Evolutionary conservation across 441 rosid species (phyloP).

Genomic region (Eutrema salsugineum): DNA sequence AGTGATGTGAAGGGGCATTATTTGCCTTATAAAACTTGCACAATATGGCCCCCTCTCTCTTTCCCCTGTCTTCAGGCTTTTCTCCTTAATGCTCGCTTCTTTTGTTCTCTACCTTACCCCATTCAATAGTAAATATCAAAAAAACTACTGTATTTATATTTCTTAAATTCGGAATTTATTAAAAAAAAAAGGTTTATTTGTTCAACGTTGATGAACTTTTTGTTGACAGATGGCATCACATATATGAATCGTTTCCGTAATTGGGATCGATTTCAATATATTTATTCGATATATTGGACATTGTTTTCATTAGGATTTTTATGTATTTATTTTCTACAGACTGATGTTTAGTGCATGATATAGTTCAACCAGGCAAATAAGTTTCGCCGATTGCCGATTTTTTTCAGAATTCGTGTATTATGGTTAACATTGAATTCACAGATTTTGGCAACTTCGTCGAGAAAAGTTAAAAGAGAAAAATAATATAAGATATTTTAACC

Average conservation of each 20-base stretch:
- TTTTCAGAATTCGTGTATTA: background rate
- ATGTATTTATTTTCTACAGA: no score
- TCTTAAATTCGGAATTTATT: background rate
- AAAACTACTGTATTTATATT: background rate
- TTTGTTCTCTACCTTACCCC: background rate
- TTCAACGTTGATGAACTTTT: background rate
- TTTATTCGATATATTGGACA: background rate
- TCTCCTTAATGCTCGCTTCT: constrained; percentile 26
- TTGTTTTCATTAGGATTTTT: no score
- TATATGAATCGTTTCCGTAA: background rate
- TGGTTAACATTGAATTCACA: background rate
- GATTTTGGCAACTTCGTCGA: no score
- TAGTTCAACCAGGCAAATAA: no score
- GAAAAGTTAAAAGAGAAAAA: no score
- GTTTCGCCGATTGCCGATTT: no score
- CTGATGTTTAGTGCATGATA: no score
- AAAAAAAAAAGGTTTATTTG: no score
- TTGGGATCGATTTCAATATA: background rate
- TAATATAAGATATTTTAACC: background rate
- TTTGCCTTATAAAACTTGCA: background rate
- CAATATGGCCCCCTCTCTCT: constrained; percentile 25
- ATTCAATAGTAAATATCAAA: background rate
- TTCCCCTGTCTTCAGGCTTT: constrained; percentile 36
- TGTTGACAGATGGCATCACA: background rate
- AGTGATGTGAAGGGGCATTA: constrained; percentile 25